A percentile compares a stretch with the other conserved stretches of the same genome.
phyloP scores from a whole-genome alignment of 2,329 filamentous ascomycete genomes.

The Pseudocercospora vitis region DNA sequence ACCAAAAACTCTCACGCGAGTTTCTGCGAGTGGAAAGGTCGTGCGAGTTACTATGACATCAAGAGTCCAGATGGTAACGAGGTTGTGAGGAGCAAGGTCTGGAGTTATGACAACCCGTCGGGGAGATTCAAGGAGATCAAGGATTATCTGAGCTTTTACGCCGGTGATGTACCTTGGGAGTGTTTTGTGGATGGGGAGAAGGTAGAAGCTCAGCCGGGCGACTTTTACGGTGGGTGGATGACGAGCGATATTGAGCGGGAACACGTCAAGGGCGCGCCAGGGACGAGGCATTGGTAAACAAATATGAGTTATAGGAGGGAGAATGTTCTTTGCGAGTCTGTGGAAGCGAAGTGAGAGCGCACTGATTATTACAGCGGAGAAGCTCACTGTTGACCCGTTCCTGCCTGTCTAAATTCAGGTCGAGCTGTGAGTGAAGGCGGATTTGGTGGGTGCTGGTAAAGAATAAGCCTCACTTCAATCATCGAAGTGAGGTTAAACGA shows the following conservation, averaged over 20 bases:
- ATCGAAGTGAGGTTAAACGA: neutral
- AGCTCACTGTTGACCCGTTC: too few species aligned
- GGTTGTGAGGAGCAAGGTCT: constrained; percentile 54
- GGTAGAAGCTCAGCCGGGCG: constrained; percentile 60
- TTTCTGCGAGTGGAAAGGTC: constrained; percentile 63
- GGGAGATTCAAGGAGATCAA: constrained; percentile 54
- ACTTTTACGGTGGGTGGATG: constrained; percentile 66
- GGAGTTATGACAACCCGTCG: constrained; percentile 60
- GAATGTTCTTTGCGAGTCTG: too few species aligned
- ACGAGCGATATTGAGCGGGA: constrained; percentile 59
- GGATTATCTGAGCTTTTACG: constrained; percentile 61
- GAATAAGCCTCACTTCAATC: neutral
- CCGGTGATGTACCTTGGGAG: constrained; percentile 61
- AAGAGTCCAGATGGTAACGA: constrained; percentile 42
- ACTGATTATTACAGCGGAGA: too few species aligned
- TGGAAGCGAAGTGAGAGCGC: too few species aligned
- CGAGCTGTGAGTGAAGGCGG: too few species aligned
- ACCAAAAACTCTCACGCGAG: constrained; percentile 48
- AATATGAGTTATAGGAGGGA: neutral
- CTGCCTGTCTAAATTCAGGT: too few species aligned
- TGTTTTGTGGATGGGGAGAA: constrained; percentile 63
- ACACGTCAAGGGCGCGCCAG: constrained; percentile 49
- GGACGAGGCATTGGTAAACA: constrained; percentile 36
- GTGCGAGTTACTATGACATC: constrained; percentile 59
- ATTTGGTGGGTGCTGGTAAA: neutral